Conservation (phyloP, 495 filamentous ascomycete genomes). For the Talaromyces wortmannii region DNA sequence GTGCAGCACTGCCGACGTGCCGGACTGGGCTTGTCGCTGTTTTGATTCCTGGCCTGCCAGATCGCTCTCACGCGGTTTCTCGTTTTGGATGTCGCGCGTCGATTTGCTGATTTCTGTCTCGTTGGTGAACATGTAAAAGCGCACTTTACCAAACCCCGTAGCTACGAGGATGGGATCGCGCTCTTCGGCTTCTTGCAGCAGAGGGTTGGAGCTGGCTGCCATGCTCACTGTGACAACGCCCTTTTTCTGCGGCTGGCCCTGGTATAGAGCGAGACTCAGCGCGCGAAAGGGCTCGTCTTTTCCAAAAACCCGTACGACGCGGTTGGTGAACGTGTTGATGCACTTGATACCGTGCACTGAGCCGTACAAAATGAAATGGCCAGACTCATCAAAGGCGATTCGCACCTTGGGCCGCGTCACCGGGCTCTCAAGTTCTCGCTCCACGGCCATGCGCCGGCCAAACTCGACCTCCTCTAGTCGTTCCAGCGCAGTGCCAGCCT, state of each 20-base stretch:
- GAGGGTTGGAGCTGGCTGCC: conserved; percentile 89
- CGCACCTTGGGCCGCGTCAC: conserved; percentile 66
- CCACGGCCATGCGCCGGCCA: conserved; percentile 77
- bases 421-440: conserved; percentile 74
- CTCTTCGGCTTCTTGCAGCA: conserved; percentile 86
- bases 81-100: conserved; percentile 88
- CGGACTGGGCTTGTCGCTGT: conserved; percentile 61
- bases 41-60: conserved; percentile 31
- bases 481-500: conserved; percentile 73
- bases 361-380: conserved; percentile 90
- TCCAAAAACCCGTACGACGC: conserved; percentile 79
- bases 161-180: conserved; percentile 84
- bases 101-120: conserved; percentile 77
- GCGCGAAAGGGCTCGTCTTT: conserved; percentile 83
- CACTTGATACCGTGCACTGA: conserved; percentile 88
- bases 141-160: conserved; percentile 79
- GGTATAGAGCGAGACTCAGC: conserved; percentile 81
- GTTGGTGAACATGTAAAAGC: conserved; percentile 98
- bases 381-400: conserved; percentile 91
- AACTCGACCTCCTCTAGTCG: conserved; percentile 87
- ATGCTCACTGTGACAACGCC: conserved; percentile 91
- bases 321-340: conserved; percentile 89
- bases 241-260: conserved; percentile 90
- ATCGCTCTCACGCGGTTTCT: conserved; percentile 59
- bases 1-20: conserved; percentile 77